Evolutionary conservation across 2,329 filamentous ascomycete species (phyloP), one percentile per base, ranked within the genome.

Genomic region (Sporothrix brasiliensis): DNA sequence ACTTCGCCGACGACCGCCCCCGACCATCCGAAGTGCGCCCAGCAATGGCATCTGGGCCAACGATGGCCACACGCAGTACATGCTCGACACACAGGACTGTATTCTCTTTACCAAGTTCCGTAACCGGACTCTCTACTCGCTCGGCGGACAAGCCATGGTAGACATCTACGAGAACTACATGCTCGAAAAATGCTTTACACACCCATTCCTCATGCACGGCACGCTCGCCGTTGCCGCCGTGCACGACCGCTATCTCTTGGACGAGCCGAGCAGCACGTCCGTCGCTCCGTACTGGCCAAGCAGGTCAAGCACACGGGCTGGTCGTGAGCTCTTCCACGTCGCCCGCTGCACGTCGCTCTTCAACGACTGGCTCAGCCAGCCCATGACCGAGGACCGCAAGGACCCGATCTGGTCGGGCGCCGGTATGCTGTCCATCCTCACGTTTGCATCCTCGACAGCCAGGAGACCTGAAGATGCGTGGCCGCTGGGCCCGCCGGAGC

Each of bases 371-470:
- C 53, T 85, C 13, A 74, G 69, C 4, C 71, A 79, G 10, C 78
- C 79, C 0, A 79, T 83, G 58, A 56, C 74, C 24, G 54, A 74
- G 0, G 70, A 75, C 67, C 80, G 82, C 21, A 82, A 78, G 54
- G 83, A 85, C 72, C 74, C 83, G 14, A 79, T 85, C 3, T 85
- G 83, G 83, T 81, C 77, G 2, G 82, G 81, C 6, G 82, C 82
- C 0, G 81, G 82, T 27, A 79, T 80, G 9, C 73, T 85, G 0
- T 79, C 78, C 1, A 74, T 84, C 2, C 60, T 83, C 1, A 73
- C 78, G 0, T 83, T 84, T 71, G 77, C 81, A 0, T 80, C 78
- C 1, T 77, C 80, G 0, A 80, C 84, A 58, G 79, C 79, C 2
- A 67, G 66, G 61, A 72, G 68, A 0, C 73, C 77, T 0, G 76